These are phyloP conservation scores for Venturia effusa DNA, from an alignment of 2,329 filamentous ascomycete species.

Conservation along the genomic window DNA sequence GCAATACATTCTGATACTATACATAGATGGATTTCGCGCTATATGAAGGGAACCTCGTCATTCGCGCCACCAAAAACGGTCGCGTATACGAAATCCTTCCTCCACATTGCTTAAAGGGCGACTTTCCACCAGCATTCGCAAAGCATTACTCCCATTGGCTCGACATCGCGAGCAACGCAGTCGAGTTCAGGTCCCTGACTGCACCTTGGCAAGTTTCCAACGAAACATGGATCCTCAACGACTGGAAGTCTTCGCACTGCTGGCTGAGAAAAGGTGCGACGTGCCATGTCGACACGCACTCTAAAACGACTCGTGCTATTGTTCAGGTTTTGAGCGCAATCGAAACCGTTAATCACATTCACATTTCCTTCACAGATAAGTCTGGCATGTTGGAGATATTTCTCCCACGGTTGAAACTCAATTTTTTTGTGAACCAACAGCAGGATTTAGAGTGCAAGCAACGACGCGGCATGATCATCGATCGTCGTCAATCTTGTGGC, in stretches of 20 bases:
- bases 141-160: constrained; percentile 51
- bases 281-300: neutral
- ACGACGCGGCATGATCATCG: constrained; percentile 27
- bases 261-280: neutral
- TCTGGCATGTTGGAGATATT: neutral
- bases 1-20: neutral
- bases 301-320: neutral
- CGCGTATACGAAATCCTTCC: neutral
- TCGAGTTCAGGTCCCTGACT: constrained; percentile 20
- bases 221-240: neutral
- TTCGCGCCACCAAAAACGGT: neutral
- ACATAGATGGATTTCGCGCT: neutral
- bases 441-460: neutral
- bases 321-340: neutral
- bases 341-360: neutral
- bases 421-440: neutral
- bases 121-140: constrained; percentile 42
- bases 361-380: neutral
- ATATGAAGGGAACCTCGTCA: neutral
- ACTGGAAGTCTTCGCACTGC: neutral
- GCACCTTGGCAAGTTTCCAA: neutral
- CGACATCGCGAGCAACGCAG: constrained; percentile 30
- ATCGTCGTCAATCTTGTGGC: constrained; percentile 47
- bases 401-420: neutral
- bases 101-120: constrained; percentile 16